Evolutionary conservation across 805 yeast genomes (phyloP), one percentile per base, ranked within the genome.

Genomic region (Yarrowia yakushimensis): DNA sequence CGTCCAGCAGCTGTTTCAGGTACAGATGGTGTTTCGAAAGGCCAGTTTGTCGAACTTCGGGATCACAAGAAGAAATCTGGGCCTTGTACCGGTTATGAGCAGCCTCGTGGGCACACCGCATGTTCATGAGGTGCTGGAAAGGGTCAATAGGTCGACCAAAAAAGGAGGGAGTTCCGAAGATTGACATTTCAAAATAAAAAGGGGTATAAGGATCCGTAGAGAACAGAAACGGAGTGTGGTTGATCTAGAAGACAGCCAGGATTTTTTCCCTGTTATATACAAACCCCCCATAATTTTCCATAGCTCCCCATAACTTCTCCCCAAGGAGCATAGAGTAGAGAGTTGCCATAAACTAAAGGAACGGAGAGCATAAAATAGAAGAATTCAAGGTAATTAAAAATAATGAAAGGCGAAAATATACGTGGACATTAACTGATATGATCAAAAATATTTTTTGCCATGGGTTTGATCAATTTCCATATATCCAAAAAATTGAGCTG

Each of bases 61-160:
- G 33, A 13, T 30, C 36, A 1, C 37, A 30, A 8, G 54, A 30
- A 3, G 28, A 5, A 25, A 46, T 46, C 13, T 20, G 27, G 36
- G 12, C 15, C n/a, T 27, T n/a, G 36, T 30, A 46, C 25, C 27
- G 37, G 37, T 15, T 46, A 18, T 46, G 54, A 8, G 54, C 54
- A 8, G 54, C 37, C n/a, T 30, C 37, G 11, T 46, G 54, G 37
- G 33, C 30, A 20, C 23, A 30, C 6, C 54, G n/a, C 18, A 46
- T 15, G 54, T 46, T 46, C 37, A 46, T 46, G n/a, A 46, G 36
- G 15, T 46, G 54, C 54, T 46, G 54, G 27, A 46, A 46, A 6
- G 54, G 54, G 37, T 46, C 54, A 10, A 30, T 30, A 7, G 54
- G 54, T 15, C 54, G 54, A 27, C 50, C 50, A 18, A 28, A 27